A percentile compares a stretch with the other conserved stretches of the same genome.
phyloP scores from a whole-genome alignment of 2,329 filamentous ascomycete species.

The Fusarium chlamydosporum region DNA sequence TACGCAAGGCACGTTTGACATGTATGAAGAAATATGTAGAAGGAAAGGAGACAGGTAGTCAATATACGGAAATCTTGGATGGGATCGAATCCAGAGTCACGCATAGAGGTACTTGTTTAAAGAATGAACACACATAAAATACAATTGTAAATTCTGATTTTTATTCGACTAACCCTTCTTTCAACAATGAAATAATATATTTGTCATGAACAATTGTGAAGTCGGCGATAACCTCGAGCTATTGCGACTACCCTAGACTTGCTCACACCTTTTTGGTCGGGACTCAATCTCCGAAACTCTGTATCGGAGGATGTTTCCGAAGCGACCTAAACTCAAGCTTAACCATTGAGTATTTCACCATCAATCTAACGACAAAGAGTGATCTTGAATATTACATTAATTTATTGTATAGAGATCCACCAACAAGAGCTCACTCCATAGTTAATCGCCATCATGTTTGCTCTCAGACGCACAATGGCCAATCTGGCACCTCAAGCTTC shows the following conservation, averaged over 20 bases:
- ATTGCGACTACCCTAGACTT: slow-evolving; percentile 13
- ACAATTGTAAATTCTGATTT: background rate
- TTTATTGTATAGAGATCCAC: background rate
- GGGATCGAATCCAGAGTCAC: too few relatives aligned
- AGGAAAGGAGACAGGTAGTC: too few relatives aligned
- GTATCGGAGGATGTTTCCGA: slow-evolving; percentile 47
- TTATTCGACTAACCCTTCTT: background rate
- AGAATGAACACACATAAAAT: too few relatives aligned
- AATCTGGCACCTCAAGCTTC: slow-evolving; percentile 60
- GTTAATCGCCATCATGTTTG: slow-evolving; percentile 53
- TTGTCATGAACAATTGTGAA: slow-evolving; percentile 16
- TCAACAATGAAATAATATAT: background rate
- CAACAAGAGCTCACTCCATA: background rate
- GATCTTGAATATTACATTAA: background rate
- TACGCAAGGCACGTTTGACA: too few relatives aligned
- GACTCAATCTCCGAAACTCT: slow-evolving; percentile 47
- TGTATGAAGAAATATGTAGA: too few relatives aligned
- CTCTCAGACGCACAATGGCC: slow-evolving; percentile 56
- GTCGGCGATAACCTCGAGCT: slow-evolving; percentile 14
- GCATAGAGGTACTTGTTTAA: too few relatives aligned
- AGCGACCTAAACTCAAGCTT: slow-evolving; percentile 24
- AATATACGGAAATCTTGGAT: too few relatives aligned
- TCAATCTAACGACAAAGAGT: background rate
- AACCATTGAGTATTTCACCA: slow-evolving; percentile 14
- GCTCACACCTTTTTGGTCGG: slow-evolving; percentile 28